These are phyloP conservation scores for Tetracladium maxilliforme DNA, from an alignment of 2,329 filamentous ascomycete species.

Conservation along the genomic window DNA sequence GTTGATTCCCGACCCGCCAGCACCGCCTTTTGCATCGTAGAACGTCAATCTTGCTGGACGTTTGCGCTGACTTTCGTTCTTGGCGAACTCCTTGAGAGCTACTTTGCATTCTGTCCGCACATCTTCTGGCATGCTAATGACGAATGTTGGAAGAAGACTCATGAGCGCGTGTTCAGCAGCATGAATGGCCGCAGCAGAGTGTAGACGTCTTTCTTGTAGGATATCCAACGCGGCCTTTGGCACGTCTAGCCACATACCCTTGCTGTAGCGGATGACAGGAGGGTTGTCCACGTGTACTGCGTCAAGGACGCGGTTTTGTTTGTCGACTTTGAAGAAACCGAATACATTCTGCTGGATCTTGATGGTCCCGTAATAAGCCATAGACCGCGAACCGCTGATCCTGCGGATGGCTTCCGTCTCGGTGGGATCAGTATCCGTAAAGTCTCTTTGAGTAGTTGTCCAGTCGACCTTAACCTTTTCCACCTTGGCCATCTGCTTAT, in stretches of 20 bases:
- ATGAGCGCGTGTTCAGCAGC: constrained; percentile 88
- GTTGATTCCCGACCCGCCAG: constrained; percentile 70
- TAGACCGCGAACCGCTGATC: constrained; percentile 45
- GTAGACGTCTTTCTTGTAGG: constrained; percentile 54
- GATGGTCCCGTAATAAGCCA: constrained; percentile 76
- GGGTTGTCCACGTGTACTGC: constrained; percentile 89
- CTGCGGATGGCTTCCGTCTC: constrained; percentile 78
- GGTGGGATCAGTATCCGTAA: constrained; percentile 82
- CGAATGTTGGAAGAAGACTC: constrained; percentile 76
- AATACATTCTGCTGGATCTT: constrained; percentile 81
- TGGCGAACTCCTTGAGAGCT: constrained; percentile 73
- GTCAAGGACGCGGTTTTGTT: constrained; percentile 70
- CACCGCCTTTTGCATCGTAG: constrained; percentile 87
- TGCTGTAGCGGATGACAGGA: constrained; percentile 69
- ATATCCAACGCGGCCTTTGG: constrained; percentile 68
- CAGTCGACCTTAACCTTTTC: constrained; percentile 85
- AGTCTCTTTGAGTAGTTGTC: constrained; percentile 88
- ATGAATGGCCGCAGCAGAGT: constrained; percentile 82
- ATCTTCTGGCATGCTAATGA: constrained; percentile 79
- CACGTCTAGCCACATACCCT: constrained; percentile 93
- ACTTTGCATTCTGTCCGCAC: constrained; percentile 92
- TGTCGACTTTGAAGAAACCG: constrained; percentile 95
- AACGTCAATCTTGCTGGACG: constrained; percentile 81
- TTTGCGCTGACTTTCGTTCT: constrained; percentile 55
- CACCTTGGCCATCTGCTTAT: constrained; percentile 71